These are phyloP conservation scores for Sporothrix mexicana DNA, from an alignment of 2,329 filamentous ascomycete species.

Conservation along the genomic window DNA sequence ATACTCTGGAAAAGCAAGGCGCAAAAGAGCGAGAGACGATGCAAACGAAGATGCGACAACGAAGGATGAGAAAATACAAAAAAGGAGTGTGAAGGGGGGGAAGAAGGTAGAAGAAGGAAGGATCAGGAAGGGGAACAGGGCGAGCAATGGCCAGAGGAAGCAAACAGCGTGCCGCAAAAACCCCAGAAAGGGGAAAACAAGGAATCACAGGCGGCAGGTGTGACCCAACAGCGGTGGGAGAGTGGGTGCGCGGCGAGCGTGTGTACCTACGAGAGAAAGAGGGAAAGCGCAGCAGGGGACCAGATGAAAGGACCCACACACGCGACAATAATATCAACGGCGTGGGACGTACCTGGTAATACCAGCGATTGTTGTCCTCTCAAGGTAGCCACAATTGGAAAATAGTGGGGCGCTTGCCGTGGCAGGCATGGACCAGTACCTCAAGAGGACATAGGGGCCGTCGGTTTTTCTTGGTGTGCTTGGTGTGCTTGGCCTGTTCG, in stretches of 20 bases:
- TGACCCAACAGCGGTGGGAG: neutral
- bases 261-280: constrained; percentile 22
- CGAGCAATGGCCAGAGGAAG: neutral
- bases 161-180: neutral
- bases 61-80: constrained; percentile 15
- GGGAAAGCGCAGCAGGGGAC: constrained; percentile 30
- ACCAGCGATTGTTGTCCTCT: constrained; percentile 8
- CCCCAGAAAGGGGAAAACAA: constrained; percentile 21
- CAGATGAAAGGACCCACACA: constrained; percentile 33
- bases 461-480: constrained; percentile 3
- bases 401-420: constrained; percentile 5
- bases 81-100: constrained; percentile 27
- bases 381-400: neutral
- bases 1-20: constrained; percentile 31
- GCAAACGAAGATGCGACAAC: constrained; percentile 20
- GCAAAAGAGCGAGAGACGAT: constrained; percentile 19
- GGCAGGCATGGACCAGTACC: constrained; percentile 21
- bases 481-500: constrained; percentile 17
- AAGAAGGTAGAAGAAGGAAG: constrained; percentile 16
- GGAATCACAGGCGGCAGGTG: constrained; percentile 9
- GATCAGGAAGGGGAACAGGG: constrained; percentile 22
- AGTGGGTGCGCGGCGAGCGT: neutral
- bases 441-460: constrained; percentile 8
- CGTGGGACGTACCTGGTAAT: neutral
- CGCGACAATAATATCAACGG: constrained; percentile 32